A percentile compares a stretch with the other conserved stretches of the same genome.
Conservation (phyloP, 768 basidiomycete species). For the Tylopilus sp. region DNA sequence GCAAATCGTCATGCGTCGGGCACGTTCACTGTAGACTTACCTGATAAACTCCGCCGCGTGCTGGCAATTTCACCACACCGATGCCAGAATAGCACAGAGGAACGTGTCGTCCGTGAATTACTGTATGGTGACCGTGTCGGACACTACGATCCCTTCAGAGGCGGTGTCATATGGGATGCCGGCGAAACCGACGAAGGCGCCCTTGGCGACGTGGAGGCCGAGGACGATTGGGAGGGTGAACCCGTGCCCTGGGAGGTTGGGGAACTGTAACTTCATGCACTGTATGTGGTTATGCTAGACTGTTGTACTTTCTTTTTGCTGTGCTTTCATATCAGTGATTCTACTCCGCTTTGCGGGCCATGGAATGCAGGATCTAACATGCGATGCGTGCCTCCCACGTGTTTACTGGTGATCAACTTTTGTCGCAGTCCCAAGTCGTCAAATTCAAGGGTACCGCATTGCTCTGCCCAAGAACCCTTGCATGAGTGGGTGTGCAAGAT, state of each 20-base stretch:
- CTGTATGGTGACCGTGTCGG: slow-evolving; percentile 53
- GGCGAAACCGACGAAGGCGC: slow-evolving; percentile 54
- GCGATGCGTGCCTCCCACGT: slow-evolving; percentile 27
- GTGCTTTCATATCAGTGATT: slow-evolving; percentile 32
- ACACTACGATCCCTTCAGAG: slow-evolving; percentile 60
- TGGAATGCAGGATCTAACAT: slow-evolving; percentile 21
- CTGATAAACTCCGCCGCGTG: slow-evolving; percentile 62
- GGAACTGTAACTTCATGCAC: slow-evolving; percentile 49
- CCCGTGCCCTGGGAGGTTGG: slow-evolving; percentile 80
- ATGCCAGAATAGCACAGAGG: slow-evolving; percentile 40
- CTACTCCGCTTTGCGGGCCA: slow-evolving; percentile 23
- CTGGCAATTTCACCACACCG: slow-evolving; percentile 55
- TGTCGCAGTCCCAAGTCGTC: neutral
- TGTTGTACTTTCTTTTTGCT: slow-evolving; percentile 26
- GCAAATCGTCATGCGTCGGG: slow-evolving; percentile 34
- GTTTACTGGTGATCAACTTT: slow-evolving; percentile 4
- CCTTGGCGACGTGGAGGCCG: slow-evolving; percentile 46
- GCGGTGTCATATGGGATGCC: slow-evolving; percentile 73
- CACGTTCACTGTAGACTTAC: slow-evolving; percentile 54
- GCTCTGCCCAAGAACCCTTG: slow-evolving; percentile 7
- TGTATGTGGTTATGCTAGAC: slow-evolving; percentile 30
- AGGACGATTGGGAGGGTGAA: slow-evolving; percentile 74
- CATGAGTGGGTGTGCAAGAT: slow-evolving; percentile 17
- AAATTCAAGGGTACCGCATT: slow-evolving; percentile 7
- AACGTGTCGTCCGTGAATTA: slow-evolving; percentile 55